Percentiles rank a stretch among this genome's conserved stretches.
phyloP scores from a whole-genome alignment of 495 filamentous ascomycete genomes.

The Astrothelium subdiscretum region DNA sequence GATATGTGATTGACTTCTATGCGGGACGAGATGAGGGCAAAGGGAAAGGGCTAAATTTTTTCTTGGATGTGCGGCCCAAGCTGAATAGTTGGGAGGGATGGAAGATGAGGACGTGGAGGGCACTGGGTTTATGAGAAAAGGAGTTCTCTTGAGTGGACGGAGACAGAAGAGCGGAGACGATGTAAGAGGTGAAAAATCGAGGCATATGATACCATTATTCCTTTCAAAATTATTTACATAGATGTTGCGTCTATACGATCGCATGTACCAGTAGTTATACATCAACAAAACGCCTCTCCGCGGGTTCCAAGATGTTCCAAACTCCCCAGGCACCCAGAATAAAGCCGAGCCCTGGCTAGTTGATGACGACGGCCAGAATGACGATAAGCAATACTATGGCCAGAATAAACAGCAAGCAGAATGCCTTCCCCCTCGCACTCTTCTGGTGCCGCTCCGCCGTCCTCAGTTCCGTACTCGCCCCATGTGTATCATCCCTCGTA shows the following conservation, averaged over 20 bases:
- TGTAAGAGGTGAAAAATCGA: background rate
- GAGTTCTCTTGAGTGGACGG: too few species aligned
- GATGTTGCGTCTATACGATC: background rate
- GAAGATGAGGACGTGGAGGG: constrained; percentile 62
- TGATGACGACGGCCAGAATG: constrained; percentile 59
- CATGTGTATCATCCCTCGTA: constrained; percentile 64
- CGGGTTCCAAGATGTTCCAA: background rate
- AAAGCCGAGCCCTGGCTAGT: background rate
- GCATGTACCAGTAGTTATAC: background rate
- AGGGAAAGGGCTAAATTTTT: constrained; percentile 71
- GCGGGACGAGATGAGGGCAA: constrained; percentile 51
- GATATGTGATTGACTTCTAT: constrained; percentile 98
- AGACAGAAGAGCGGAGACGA: background rate
- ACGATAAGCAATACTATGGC: constrained; percentile 80
- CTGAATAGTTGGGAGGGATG: constrained; percentile 82
- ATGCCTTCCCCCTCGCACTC: constrained; percentile 81
- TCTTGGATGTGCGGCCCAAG: constrained; percentile 90
- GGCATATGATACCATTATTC: constrained; percentile 4
- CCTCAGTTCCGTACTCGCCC: constrained; percentile 73
- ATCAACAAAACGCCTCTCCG: background rate
- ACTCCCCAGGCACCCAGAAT: background rate
- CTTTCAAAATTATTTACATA: background rate
- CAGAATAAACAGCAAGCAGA: constrained; percentile 83
- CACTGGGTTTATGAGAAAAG: constrained; percentile 38
- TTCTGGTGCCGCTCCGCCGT: constrained; percentile 83